Conservation (phyloP, 495 filamentous ascomycete genomes). For the Clavariopsis aquatica region DNA sequence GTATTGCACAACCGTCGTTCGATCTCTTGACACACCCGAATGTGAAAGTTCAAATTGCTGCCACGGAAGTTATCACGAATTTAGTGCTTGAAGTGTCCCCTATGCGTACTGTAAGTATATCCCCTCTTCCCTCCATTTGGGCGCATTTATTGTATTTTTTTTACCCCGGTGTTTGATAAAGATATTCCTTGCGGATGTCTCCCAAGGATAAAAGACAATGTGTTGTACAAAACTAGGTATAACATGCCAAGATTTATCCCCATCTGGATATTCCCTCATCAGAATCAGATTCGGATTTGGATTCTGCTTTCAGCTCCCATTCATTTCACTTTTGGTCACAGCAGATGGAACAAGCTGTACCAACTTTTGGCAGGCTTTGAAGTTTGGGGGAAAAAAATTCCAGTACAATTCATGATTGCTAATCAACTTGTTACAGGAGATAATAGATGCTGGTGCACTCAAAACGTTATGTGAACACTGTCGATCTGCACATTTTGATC, state of each 20-base stretch:
- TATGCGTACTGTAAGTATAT: constrained; percentile 72
- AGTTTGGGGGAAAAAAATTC: background rate
- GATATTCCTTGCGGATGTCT: background rate
- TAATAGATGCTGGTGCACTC: constrained; percentile 74
- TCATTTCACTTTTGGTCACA: background rate
- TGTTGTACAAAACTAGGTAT: background rate
- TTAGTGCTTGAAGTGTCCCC: constrained; percentile 83
- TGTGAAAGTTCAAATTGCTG: constrained; percentile 80
- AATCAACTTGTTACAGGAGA: constrained; percentile 51
- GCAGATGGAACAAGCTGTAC: background rate
- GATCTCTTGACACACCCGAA: constrained; percentile 72
- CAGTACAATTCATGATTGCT: background rate
- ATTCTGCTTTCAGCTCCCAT: background rate
- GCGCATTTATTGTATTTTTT: background rate
- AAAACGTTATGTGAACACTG: constrained; percentile 81
- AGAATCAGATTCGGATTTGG: background rate
- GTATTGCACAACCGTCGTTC: constrained; percentile 77
- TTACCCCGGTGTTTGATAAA: background rate
- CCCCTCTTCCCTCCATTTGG: background rate
- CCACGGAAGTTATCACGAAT: constrained; percentile 80
- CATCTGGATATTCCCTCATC: background rate
- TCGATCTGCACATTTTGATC: constrained; percentile 67
- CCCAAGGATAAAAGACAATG: background rate
- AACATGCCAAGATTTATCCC: too few species aligned
- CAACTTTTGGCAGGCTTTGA: background rate